Percentiles rank a stretch among this genome's conserved stretches.
phyloP scores from a whole-genome alignment of 2,329 filamentous ascomycete genomes.

The Davidsoniella neocaledoniae region DNA sequence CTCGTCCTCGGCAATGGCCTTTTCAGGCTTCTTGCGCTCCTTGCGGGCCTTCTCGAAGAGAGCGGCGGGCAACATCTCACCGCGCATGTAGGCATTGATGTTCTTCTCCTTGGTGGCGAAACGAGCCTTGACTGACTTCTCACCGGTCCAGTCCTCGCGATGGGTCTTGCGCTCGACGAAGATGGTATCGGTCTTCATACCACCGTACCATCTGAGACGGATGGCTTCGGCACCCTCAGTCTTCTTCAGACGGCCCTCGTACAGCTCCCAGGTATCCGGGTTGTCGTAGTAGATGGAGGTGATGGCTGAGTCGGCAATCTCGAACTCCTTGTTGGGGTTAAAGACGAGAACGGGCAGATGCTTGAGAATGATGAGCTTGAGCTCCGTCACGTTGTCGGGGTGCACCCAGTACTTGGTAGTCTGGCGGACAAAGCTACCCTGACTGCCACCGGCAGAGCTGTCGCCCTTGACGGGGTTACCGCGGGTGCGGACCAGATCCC shows the following conservation, averaged over 20 bases:
- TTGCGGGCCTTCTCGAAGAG: slow-evolving; percentile 95
- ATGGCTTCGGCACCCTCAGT: slow-evolving; percentile 95
- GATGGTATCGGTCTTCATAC: slow-evolving; percentile 87
- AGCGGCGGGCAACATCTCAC: slow-evolving; percentile 66
- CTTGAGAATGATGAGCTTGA: slow-evolving; percentile 95
- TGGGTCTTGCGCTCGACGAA: slow-evolving; percentile 98
- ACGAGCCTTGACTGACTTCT: slow-evolving; percentile 95
- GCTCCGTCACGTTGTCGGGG: slow-evolving; percentile 90
- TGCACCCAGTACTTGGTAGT: slow-evolving; percentile 99
- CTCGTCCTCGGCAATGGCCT: slow-evolving; percentile 83
- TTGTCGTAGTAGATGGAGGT: slow-evolving; percentile 99
- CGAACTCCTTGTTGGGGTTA: slow-evolving; percentile 93
- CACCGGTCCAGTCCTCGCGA: slow-evolving; percentile 96
- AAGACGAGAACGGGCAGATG: slow-evolving; percentile 94
- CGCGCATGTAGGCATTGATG: slow-evolving; percentile 76
- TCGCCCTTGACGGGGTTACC: slow-evolving; percentile 89
- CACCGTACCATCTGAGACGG: slow-evolving; percentile 90
- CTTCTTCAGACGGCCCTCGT: slow-evolving; percentile 89
- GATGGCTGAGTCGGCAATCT: slow-evolving; percentile 77
- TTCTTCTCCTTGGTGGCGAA: slow-evolving; percentile 96
- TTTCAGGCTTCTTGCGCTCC: slow-evolving; percentile 83
- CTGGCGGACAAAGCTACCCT: slow-evolving; percentile 91
- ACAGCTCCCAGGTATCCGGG: slow-evolving; percentile 81
- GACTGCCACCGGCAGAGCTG: slow-evolving; percentile 72
- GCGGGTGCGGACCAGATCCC: slow-evolving; percentile 83